phyloP scores from a whole-genome alignment of 305 asterid species.

The Fraxinus floribunda region DNA sequence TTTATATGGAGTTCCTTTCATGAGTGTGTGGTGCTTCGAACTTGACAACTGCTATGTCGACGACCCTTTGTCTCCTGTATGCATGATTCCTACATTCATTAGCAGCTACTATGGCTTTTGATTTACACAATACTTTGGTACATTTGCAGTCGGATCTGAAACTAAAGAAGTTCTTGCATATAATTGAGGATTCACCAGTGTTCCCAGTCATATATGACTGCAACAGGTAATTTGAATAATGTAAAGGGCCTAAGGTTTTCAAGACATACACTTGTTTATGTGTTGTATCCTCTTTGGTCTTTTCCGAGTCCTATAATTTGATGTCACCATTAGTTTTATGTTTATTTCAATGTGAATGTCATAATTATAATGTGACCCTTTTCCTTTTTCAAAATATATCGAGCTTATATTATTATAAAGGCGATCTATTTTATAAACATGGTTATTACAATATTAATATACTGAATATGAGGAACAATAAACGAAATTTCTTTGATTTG shows the following conservation, averaged over 20 bases:
- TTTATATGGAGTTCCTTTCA: constrained; percentile 6
- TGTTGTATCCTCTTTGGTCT: not conserved
- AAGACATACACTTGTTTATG: constrained; percentile 21
- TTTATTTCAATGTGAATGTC: not conserved
- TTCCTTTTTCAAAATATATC: not conserved
- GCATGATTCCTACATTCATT: not conserved
- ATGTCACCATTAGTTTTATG: not conserved
- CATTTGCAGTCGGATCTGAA: constrained; percentile 77
- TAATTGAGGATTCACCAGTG: constrained; percentile 83
- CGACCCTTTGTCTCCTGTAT: not conserved
- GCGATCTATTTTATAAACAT: not conserved
- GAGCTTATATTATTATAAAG: not conserved
- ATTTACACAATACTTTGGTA: constrained; percentile 9
- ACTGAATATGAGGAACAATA: not conserved
- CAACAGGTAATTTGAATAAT: constrained; percentile 53
- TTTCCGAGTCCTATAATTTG: constrained; percentile 5
- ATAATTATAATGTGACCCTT: constrained; percentile 4
- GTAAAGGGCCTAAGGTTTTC: not conserved
- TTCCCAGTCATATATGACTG: constrained; percentile 85
- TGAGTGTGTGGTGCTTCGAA: constrained; percentile 2
- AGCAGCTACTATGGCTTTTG: not conserved
- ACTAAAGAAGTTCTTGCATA: constrained; percentile 90
- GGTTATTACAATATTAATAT: not conserved
- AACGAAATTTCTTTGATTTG: constrained; percentile 6
- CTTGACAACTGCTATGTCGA: not conserved